Evolutionary conservation across 2,329 filamentous ascomycete genomes (phyloP), one percentile per base, ranked within the genome.

Genomic region (Cadophora gregata): DNA sequence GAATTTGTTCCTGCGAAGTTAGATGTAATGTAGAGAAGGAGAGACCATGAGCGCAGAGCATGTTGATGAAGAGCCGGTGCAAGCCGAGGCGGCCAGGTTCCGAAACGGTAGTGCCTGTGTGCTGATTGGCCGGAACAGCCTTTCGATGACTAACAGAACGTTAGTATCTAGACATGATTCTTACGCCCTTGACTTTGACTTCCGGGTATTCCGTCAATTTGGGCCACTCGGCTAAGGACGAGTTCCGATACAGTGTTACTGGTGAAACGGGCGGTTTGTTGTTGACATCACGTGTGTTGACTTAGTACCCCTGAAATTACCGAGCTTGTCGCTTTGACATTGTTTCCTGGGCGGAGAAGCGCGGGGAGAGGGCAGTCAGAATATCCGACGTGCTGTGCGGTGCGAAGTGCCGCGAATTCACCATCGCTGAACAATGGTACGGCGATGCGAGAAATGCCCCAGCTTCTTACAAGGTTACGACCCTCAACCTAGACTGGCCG

Each of bases 61-160:
- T 31, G 27, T n/a, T 6, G 31, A 56, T 4, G n/a, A 12, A 55
- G 24, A 63, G 60, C 60, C 60, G 60, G 7, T 45, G 48, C 21
- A 63, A 63, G 33, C 60, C 60, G 48, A 55, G 60, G 33, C 25
- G 48, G 60, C 33, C 5, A 16, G 21, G 14, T 63, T 63, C 60
- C 31, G 50, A 19, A 29, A 50, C 29, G 12, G 1, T 51, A 62
- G 29, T 33, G 24, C 14, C 19, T n/a, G 9, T n/a, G 16, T 36
- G 21, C 9, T 58, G 53, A 58, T 38, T 58, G 53, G 53, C 19
- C 16, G 31, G 21, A 7, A 16, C 16, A 7, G 4, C 2, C 1
- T 14, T 58, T 38, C 53, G 53, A 58, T 58, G 53, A 58, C 53
- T 58, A 58, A 58, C 31, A 42, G 4, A 38, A 9, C 5, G 2